Percentiles rank a stretch among this genome's conserved stretches.
Conservation (phyloP, 73 alveolate species). For the Effrenium voratum region DNA sequence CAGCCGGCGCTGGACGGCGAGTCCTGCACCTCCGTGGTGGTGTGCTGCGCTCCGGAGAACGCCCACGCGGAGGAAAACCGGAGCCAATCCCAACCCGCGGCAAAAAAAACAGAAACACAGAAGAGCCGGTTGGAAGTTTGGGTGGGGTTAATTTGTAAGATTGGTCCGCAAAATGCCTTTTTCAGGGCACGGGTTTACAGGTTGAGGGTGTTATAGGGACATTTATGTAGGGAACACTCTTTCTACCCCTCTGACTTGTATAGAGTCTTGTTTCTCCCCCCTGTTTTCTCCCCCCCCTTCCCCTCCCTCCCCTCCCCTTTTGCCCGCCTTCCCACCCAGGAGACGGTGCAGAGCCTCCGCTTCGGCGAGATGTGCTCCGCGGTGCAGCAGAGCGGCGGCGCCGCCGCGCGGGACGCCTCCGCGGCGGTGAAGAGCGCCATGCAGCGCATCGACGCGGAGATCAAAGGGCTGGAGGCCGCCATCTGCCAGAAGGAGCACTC, state of each 20-base stretch:
- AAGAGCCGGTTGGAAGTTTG: no score
- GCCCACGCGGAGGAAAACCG: conserved; percentile 65
- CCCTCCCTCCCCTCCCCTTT: no score
- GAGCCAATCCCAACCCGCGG: no score
- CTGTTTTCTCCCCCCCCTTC: no score
- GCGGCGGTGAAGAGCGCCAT: neutral
- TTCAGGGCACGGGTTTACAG: neutral
- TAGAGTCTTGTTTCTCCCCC: no score
- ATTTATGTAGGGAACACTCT: neutral
- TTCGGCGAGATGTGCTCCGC: conserved; percentile 61
- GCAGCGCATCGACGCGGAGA: conserved; percentile 59
- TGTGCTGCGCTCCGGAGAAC: conserved; percentile 60
- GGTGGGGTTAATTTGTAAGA: no score
- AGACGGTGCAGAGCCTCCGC: conserved; percentile 74
- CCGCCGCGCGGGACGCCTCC: neutral
- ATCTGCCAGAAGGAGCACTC: conserved; percentile 29
- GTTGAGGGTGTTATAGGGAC: neutral
- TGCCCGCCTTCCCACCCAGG: no score
- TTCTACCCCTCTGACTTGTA: no score
- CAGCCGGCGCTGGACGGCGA: conserved; percentile 67
- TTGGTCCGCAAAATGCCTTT: no score
- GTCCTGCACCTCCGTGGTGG: conserved; percentile 50
- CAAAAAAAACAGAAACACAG: no score
- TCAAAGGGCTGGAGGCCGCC: conserved; percentile 23
- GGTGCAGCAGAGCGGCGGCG: conserved; percentile 25